These are phyloP conservation scores for Cutaneotrichosporon sp. DNA, from an alignment of 1,284 basidiomycete species.

Conservation along the genomic window DNA sequence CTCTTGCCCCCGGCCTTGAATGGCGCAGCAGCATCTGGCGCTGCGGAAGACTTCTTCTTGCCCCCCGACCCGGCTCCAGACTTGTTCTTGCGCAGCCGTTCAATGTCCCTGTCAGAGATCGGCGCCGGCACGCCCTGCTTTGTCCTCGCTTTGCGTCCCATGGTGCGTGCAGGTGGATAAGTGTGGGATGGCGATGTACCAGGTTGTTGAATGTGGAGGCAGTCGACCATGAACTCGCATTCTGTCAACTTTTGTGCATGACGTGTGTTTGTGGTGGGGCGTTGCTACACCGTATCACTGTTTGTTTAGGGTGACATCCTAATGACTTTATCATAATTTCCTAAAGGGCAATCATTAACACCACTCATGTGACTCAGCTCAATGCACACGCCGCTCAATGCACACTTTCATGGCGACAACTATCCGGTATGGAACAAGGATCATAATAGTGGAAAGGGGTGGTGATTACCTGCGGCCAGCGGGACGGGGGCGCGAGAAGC, in stretches of 20 bases:
- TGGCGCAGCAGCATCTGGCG: slow-evolving; percentile 23
- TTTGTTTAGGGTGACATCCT: background rate
- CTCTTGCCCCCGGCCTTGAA: slow-evolving; percentile 18
- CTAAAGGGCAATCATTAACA: too few relatives aligned
- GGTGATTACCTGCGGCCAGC: slow-evolving; percentile 34
- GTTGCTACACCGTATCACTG: background rate
- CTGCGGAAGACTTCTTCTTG: slow-evolving; percentile 32
- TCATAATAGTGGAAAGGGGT: background rate
- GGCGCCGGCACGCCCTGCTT: slow-evolving; percentile 77
- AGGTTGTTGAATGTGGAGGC: background rate
- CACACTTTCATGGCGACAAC: background rate
- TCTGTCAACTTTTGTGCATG: slow-evolving; percentile 1
- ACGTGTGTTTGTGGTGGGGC: background rate
- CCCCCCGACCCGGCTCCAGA: slow-evolving; percentile 16
- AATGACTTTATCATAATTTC: too few relatives aligned
- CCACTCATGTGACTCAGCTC: too few relatives aligned
- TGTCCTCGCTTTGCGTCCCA: slow-evolving; percentile 86
- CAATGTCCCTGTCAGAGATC: slow-evolving; percentile 47
- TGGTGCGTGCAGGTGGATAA: background rate
- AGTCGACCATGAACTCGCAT: background rate
- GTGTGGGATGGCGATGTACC: background rate
- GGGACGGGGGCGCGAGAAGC: slow-evolving; percentile 43
- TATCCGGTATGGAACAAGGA: background rate
- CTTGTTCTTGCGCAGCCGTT: slow-evolving; percentile 8
- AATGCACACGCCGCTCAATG: background rate